A percentile compares a stretch with the other conserved stretches of the same genome.
These are phyloP conservation scores for Lichtheimia ramosa DNA, from an alignment of 371 early-diverging fungal species.

Conservation along the genomic window DNA sequence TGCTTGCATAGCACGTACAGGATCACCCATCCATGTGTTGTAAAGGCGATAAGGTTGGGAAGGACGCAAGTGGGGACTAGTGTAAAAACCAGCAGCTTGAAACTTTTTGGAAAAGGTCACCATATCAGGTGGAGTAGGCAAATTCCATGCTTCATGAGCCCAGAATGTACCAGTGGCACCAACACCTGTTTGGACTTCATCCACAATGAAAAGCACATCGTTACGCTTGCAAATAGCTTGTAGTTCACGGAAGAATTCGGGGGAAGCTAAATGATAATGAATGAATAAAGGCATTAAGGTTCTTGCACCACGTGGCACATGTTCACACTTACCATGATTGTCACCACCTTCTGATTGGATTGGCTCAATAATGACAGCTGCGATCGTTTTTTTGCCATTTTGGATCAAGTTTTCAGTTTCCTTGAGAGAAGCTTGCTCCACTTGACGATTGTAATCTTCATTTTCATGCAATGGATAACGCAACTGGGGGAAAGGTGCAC, in stretches of 20 bases:
- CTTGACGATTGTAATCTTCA: slow-evolving; percentile 51
- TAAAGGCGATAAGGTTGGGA: slow-evolving; percentile 67
- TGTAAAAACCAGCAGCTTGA: slow-evolving; percentile 76
- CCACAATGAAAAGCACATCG: slow-evolving; percentile 76
- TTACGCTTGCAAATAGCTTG: slow-evolving; percentile 63
- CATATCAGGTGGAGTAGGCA: slow-evolving; percentile 70
- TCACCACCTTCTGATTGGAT: slow-evolving; percentile 89
- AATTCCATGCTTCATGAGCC: slow-evolving; percentile 76
- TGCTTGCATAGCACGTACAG: slow-evolving; percentile 68
- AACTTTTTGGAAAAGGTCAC: slow-evolving; percentile 81
- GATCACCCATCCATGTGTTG: slow-evolving; percentile 81
- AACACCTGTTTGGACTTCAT: slow-evolving; percentile 86
- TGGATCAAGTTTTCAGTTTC: slow-evolving; percentile 54
- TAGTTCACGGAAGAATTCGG: slow-evolving; percentile 64
- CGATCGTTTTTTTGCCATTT: slow-evolving; percentile 56
- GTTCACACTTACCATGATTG: slow-evolving; percentile 45
- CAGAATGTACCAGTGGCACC: slow-evolving; percentile 83
- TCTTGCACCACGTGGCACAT: background rate
- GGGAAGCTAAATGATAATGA: slow-evolving; percentile 51
- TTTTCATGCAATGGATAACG: slow-evolving; percentile 64
- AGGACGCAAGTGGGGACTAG: slow-evolving; percentile 55
- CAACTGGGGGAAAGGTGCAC: slow-evolving; percentile 62
- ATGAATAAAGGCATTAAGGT: background rate
- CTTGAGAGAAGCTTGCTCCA: slow-evolving; percentile 56
- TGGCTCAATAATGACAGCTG: slow-evolving; percentile 80